These are phyloP conservation scores for Lepidopterella palustris DNA, from an alignment of 495 filamentous ascomycete genomes.

Conservation along the genomic window DNA sequence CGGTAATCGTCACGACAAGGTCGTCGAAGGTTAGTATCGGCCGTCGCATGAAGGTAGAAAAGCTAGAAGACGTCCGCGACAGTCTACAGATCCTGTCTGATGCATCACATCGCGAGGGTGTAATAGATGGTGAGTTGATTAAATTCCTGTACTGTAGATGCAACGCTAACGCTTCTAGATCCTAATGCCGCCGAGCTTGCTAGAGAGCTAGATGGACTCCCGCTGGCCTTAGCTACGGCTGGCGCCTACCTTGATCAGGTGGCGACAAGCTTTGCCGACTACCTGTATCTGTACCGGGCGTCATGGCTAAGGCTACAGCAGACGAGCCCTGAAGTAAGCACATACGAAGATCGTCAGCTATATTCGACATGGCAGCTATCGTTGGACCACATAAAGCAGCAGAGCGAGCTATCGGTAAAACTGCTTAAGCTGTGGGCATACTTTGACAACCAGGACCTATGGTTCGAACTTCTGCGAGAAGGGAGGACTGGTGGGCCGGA, in stretches of 20 bases:
- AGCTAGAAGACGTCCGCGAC: slow-evolving; percentile 32
- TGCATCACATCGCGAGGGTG: slow-evolving; percentile 31
- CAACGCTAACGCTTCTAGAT: slow-evolving; percentile 5
- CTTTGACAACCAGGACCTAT: slow-evolving; percentile 48
- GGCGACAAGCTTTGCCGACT: slow-evolving; percentile 19
- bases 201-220: slow-evolving; percentile 23
- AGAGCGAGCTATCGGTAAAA: slow-evolving; percentile 33
- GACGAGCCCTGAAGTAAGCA: slow-evolving; percentile 27
- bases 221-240: slow-evolving; percentile 22
- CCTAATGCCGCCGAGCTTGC: slow-evolving; percentile 11
- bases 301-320: slow-evolving; percentile 33
- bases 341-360: slow-evolving; percentile 35
- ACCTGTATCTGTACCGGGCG: slow-evolving; percentile 25
- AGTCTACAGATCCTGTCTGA: slow-evolving; percentile 38
- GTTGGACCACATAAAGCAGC: slow-evolving; percentile 38
- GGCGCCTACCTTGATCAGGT: slow-evolving; percentile 21
- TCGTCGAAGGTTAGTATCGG: slow-evolving; percentile 33
- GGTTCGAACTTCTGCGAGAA: slow-evolving; percentile 40
- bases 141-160: not conserved
- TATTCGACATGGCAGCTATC: slow-evolving; percentile 45
- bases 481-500: slow-evolving; percentile 14
- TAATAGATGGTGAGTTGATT: slow-evolving; percentile 13
- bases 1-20: slow-evolving; percentile 41
- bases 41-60: slow-evolving; percentile 29
- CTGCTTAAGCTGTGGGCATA: slow-evolving; percentile 43